Conservation (phyloP, 2,329 filamentous ascomycete species). For the Stemphylium vesicarium region DNA sequence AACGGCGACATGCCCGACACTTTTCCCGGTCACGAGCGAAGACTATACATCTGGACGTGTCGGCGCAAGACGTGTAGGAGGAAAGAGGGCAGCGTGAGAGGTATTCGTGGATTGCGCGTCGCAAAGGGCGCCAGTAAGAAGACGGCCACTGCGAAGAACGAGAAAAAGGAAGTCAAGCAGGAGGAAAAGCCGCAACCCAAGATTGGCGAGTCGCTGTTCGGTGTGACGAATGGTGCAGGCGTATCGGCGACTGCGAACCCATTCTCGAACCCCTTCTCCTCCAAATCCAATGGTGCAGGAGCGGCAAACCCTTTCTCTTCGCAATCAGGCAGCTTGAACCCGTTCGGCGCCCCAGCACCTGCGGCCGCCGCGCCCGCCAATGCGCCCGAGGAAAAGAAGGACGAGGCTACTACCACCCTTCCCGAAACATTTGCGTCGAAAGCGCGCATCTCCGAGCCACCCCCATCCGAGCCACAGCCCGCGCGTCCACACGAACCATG, state of each 20-base stretch:
- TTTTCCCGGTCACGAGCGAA: slow-evolving; percentile 85
- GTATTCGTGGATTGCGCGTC: slow-evolving; percentile 70
- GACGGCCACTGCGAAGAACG: slow-evolving; percentile 17
- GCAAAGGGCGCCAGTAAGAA: slow-evolving; percentile 45
- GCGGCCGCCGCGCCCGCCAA: slow-evolving; percentile 33
- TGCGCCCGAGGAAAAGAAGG: slow-evolving; percentile 25
- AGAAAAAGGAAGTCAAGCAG: slow-evolving; percentile 27
- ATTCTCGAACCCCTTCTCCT: slow-evolving; percentile 66
- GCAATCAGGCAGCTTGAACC: slow-evolving; percentile 27
- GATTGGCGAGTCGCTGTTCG: slow-evolving; percentile 74
- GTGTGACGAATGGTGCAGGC: slow-evolving; percentile 57
- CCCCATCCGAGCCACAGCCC: slow-evolving; percentile 45
- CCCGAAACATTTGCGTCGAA: slow-evolving; percentile 80
- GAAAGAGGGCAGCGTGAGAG: slow-evolving; percentile 81
- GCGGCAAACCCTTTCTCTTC: slow-evolving; percentile 64
- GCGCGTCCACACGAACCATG: slow-evolving; percentile 69
- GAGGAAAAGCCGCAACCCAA: slow-evolving; percentile 51
- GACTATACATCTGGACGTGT: slow-evolving; percentile 87
- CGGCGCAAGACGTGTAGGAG: slow-evolving; percentile 77
- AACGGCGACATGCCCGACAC: slow-evolving; percentile 87
- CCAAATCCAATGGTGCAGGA: slow-evolving; percentile 44
- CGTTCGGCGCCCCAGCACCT: slow-evolving; percentile 54
- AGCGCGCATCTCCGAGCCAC: slow-evolving; percentile 58
- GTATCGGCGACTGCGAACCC: slow-evolving; percentile 34
- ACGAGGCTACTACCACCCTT: slow-evolving; percentile 58